Percentiles rank a stretch among this genome's conserved stretches.
phyloP scores from a whole-genome alignment of 1,284 basidiomycete species.

The Grifola frondosa region DNA sequence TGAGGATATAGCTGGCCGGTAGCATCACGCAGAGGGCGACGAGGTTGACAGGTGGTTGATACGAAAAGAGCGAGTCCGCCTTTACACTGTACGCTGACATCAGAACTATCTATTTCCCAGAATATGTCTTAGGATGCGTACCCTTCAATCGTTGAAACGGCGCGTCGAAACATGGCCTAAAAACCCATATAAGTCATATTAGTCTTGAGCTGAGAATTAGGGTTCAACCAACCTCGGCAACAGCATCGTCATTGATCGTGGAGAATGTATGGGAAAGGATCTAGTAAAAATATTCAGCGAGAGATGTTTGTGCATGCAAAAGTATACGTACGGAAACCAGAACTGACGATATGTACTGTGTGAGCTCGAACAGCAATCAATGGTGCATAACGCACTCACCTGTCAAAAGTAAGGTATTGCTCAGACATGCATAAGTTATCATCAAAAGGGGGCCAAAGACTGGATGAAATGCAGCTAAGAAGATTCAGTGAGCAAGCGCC shows the following conservation, averaged over 20 bases:
- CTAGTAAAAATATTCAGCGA: conserved; percentile 37
- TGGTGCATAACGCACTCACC: too few relatives aligned
- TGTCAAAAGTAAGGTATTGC: conserved; percentile 83
- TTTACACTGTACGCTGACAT: conserved; percentile 59
- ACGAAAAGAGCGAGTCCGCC: conserved; percentile 88
- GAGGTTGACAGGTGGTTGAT: conserved; percentile 89
- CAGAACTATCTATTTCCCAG: not conserved
- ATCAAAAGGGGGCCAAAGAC: conserved; percentile 86
- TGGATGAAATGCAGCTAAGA: conserved; percentile 71
- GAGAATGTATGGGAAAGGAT: conserved; percentile 94
- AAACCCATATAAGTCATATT: conserved; percentile 1
- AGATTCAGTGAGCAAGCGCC: conserved; percentile 1
- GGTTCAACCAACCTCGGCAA: conserved; percentile 68
- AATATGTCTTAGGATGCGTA: conserved; percentile 29
- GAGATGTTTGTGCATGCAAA: too few relatives aligned
- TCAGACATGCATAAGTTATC: conserved; percentile 84
- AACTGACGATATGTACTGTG: too few relatives aligned
- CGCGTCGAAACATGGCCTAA: conserved; percentile 89
- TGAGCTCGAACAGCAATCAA: too few relatives aligned
- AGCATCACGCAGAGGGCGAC: conserved; percentile 81
- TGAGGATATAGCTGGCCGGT: conserved; percentile 77
- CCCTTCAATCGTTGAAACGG: conserved; percentile 90
- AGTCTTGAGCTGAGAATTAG: conserved; percentile 1
- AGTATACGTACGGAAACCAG: conserved; percentile 66
- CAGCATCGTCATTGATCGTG: conserved; percentile 88